Percentiles rank a stretch among this genome's conserved stretches.
phyloP scores from a whole-genome alignment of 176 grass and related monocot genomes.

The Eragrostis nindensis region DNA sequence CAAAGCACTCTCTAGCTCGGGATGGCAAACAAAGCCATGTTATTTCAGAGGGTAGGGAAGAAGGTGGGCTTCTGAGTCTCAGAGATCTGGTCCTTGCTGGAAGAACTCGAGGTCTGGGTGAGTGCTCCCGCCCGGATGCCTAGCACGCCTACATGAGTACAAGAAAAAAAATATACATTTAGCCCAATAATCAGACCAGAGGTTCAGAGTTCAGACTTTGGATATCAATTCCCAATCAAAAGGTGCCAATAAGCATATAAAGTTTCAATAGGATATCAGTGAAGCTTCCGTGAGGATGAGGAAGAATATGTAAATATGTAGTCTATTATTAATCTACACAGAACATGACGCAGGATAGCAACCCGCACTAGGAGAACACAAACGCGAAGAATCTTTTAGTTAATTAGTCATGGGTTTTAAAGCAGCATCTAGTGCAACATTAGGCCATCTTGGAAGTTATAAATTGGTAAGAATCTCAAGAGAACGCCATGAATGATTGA shows the following conservation, averaged over 20 bases:
- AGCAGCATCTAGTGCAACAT: slow-evolving; percentile 21
- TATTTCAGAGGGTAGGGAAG: slow-evolving; percentile 23
- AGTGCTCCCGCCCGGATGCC: slow-evolving; percentile 51
- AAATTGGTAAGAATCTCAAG: slow-evolving; percentile 34
- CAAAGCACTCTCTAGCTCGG: not conserved
- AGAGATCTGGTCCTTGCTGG: slow-evolving; percentile 62
- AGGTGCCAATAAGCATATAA: not conserved
- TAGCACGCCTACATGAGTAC: slow-evolving; percentile 46
- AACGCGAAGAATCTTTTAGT: not conserved
- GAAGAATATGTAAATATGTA: slow-evolving; percentile 5
- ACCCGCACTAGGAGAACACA: not conserved
- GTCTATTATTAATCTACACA: not conserved
- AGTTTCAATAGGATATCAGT: not conserved
- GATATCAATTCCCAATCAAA: not conserved
- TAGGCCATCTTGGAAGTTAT: slow-evolving; percentile 15
- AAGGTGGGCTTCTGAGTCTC: slow-evolving; percentile 13
- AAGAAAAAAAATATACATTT: not conserved
- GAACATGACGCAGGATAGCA: not conserved
- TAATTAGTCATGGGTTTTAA: slow-evolving; percentile 19
- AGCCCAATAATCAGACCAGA: not conserved
- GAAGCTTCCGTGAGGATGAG: not conserved
- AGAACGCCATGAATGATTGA: slow-evolving; percentile 25
- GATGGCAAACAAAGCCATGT: not conserved
- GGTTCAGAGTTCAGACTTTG: not conserved
- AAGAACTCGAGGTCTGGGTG: slow-evolving; percentile 90